Conservation (phyloP, 345 rosid genomes). For the Eutrema heterophyllum region DNA sequence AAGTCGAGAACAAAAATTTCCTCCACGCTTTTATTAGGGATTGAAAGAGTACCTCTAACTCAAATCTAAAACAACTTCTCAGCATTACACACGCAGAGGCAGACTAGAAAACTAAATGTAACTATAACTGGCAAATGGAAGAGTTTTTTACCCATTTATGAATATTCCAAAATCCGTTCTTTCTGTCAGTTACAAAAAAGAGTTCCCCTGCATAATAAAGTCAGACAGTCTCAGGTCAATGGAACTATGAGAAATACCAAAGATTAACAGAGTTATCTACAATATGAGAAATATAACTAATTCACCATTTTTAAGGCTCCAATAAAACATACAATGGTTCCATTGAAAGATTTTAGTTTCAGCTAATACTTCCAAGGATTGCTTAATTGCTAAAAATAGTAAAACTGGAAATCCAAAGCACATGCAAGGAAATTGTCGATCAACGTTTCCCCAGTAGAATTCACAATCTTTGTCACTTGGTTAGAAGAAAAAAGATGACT, state of each 20-base stretch:
- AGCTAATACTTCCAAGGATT: not conserved
- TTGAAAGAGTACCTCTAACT: not conserved
- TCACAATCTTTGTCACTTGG: not conserved
- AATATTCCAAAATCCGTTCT: slow-evolving; percentile 89
- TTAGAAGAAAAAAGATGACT: not conserved
- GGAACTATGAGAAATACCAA: not conserved
- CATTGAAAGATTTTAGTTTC: not conserved
- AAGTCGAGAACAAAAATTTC: not conserved
- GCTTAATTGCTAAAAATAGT: not conserved
- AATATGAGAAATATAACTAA: not conserved
- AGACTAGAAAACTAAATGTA: not conserved
- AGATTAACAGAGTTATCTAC: not conserved
- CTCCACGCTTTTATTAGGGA: not conserved
- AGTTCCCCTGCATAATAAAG: slow-evolving; percentile 69
- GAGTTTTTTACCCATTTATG: slow-evolving; percentile 73
- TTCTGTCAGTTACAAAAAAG: slow-evolving; percentile 70
- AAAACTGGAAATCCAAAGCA: not conserved
- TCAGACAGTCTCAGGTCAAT: slow-evolving; percentile 7
- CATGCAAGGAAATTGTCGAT: not conserved
- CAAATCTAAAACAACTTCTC: not conserved
- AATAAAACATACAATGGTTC: not conserved
- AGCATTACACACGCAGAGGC: not conserved
- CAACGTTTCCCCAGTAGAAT: not conserved
- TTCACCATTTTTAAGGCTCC: not conserved
- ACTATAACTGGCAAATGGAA: not conserved